These are phyloP conservation scores for Sparassis latifolia DNA, from an alignment of 1,284 basidiomycete genomes.

Conservation along the genomic window DNA sequence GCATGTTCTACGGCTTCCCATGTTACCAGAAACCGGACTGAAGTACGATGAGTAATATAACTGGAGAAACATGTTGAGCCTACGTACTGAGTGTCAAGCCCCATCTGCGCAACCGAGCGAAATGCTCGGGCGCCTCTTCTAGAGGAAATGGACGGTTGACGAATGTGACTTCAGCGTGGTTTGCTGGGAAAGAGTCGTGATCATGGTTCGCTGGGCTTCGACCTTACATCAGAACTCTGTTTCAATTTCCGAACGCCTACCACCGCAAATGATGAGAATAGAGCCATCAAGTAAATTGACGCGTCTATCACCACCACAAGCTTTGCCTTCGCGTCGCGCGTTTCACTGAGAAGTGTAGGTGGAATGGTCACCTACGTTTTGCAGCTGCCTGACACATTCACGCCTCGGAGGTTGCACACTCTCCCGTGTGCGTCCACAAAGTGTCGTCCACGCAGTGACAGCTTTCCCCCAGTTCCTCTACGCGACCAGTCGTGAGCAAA, in stretches of 20 bases:
- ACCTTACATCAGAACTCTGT: neutral
- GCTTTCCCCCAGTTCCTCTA: slow-evolving; percentile 47
- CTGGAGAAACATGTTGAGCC: neutral
- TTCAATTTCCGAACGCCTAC: neutral
- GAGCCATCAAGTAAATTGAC: neutral
- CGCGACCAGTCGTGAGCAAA: slow-evolving; percentile 74
- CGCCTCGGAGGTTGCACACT: slow-evolving; percentile 72
- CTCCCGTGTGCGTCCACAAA: slow-evolving; percentile 75
- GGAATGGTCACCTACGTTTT: slow-evolving; percentile 52
- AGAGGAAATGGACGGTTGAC: slow-evolving; percentile 81
- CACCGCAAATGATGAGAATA: neutral
- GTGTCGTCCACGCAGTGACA: slow-evolving; percentile 60
- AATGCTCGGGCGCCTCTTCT: slow-evolving; percentile 78
- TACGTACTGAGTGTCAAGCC: slow-evolving; percentile 76
- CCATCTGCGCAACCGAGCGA: slow-evolving; percentile 76
- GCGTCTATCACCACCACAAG: too few species aligned
- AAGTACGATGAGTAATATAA: neutral
- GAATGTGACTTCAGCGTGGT: slow-evolving; percentile 64
- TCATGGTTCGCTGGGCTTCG: slow-evolving; percentile 57
- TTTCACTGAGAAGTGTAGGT: too few species aligned
- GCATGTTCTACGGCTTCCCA: slow-evolving; percentile 96
- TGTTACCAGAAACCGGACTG: slow-evolving; percentile 85
- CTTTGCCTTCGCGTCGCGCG: too few species aligned
- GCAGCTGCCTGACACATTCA: slow-evolving; percentile 75
- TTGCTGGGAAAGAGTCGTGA: slow-evolving; percentile 55